Conservation (phyloP, 345 rosid species). For the Nephelium lappaceum region DNA sequence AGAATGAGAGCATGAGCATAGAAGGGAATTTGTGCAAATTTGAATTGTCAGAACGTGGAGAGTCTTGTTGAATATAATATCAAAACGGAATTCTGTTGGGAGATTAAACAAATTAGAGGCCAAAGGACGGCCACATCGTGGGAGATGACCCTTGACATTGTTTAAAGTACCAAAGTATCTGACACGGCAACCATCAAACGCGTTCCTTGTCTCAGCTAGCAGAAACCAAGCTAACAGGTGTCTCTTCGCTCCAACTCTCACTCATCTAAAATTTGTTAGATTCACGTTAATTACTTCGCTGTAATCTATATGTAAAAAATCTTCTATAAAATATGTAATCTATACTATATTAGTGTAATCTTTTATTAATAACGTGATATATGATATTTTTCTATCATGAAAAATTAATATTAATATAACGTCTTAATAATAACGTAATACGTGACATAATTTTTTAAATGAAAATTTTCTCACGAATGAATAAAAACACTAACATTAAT, state of each 20-base stretch:
- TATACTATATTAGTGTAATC: no score
- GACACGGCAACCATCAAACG: constrained; percentile 45
- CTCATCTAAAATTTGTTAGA: background rate
- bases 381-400: no score
- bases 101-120: constrained; percentile 18
- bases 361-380: no score
- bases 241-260: constrained; percentile 9
- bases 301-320: no score
- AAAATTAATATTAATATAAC: no score
- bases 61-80: constrained; percentile 33
- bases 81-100: constrained; percentile 18
- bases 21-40: background rate
- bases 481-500: no score
- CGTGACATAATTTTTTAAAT: no score
- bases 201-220: constrained; percentile 46
- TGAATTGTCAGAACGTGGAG: constrained; percentile 48
- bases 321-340: no score
- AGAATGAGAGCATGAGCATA: constrained; percentile 20
- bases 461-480: no score
- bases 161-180: constrained; percentile 17
- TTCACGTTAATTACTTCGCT: background rate
- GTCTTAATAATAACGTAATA: no score
- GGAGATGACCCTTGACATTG: constrained; percentile 34
- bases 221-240: constrained; percentile 33
- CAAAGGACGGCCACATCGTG: constrained; percentile 55